Conservation (phyloP, 2,329 filamentous ascomycete species). For the Drechslerella dactyloides region DNA sequence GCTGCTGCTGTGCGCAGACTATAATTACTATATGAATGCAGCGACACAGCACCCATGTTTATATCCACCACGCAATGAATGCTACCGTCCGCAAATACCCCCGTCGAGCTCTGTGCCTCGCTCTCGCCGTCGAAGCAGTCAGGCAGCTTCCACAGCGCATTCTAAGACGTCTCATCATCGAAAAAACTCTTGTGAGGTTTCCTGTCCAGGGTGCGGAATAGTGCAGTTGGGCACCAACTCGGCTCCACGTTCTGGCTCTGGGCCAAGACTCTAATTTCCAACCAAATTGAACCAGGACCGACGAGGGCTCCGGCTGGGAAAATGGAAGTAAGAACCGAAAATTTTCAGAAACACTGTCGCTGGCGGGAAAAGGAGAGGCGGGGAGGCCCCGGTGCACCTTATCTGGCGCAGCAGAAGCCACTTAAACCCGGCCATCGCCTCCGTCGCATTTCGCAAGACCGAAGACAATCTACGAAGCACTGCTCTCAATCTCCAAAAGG, state of each 20-base stretch:
- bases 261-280: conserved; percentile 51
- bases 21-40: conserved; percentile 13
- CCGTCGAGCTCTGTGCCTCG: neutral
- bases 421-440: conserved; percentile 33
- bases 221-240: conserved; percentile 13
- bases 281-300: conserved; percentile 31
- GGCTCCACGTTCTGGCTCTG: conserved; percentile 27
- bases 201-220: neutral
- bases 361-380: conserved; percentile 24
- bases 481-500: neutral
- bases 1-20: conserved; percentile 14
- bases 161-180: conserved; percentile 1
- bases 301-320: conserved; percentile 33
- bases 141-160: neutral
- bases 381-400: conserved; percentile 9
- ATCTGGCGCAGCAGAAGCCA: conserved; percentile 13
- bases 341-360: conserved; percentile 33
- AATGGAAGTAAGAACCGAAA: conserved; percentile 46
- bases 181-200: neutral
- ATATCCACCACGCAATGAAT: neutral
- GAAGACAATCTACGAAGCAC: conserved; percentile 31
- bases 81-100: neutral
- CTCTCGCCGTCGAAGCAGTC: neutral
- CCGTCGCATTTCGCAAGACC: conserved; percentile 15
- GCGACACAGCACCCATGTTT: neutral